These are phyloP conservation scores for Linderniella brevidens DNA, from an alignment of 257 asterid genomes.

Conservation along the genomic window DNA sequence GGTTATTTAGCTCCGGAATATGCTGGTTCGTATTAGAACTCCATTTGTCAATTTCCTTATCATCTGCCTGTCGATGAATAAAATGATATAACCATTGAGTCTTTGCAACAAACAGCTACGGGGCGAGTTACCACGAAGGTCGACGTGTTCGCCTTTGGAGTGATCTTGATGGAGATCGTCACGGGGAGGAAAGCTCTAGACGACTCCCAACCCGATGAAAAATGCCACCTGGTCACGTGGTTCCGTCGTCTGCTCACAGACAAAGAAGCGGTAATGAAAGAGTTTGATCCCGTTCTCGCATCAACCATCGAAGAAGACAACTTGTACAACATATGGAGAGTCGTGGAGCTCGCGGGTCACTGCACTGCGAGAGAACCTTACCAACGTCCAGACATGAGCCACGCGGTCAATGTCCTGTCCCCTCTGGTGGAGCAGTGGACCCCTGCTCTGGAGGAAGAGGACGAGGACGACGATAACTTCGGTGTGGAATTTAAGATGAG, in stretches of 20 bases:
- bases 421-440: slow-evolving; percentile 70
- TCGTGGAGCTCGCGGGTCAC: slow-evolving; percentile 63
- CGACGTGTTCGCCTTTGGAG: slow-evolving; percentile 91
- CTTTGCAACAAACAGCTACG: slow-evolving; percentile 35
- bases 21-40: slow-evolving; percentile 27
- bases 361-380: slow-evolving; percentile 56
- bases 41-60: no score
- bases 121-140: slow-evolving; percentile 61
- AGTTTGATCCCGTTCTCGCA: slow-evolving; percentile 30
- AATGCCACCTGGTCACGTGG: slow-evolving; percentile 53
- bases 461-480: slow-evolving; percentile 19
- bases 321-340: slow-evolving; percentile 31
- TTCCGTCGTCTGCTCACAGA: slow-evolving; percentile 33
- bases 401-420: slow-evolving; percentile 48
- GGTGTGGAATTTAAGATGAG: slow-evolving; percentile 25
- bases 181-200: slow-evolving; percentile 65
- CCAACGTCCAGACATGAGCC: slow-evolving; percentile 75
- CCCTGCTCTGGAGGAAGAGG: slow-evolving; percentile 17
- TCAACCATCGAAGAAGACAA: slow-evolving; percentile 33
- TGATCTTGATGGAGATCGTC: slow-evolving; percentile 69
- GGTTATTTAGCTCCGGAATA: slow-evolving; percentile 98
- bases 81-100: no score
- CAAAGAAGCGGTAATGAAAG: slow-evolving; percentile 21
- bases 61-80: no score
- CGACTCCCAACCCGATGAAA: slow-evolving; percentile 46